Evolutionary conservation across 192 early-diverging fungal genomes (phyloP), one percentile per base, ranked within the genome.

Genomic region (Mortierella antarctica): DNA sequence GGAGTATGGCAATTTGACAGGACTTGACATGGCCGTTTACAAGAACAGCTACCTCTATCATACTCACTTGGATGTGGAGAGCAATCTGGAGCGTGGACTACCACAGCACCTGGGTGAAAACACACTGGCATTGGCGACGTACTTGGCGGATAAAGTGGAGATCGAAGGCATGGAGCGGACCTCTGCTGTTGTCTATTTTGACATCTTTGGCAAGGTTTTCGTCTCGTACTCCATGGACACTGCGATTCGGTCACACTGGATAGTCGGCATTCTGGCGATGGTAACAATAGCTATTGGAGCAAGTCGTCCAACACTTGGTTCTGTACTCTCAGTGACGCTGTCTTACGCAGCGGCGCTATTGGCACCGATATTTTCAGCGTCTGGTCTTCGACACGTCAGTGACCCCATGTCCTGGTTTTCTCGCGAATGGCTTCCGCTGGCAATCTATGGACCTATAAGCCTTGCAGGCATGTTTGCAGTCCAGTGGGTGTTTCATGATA

Each of bases 81-180:
- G 87, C 44, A 75, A 87, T 54, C 82, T 91, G 31, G 76, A 89
- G 42, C 67, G 70, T 31, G 93, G 93, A 9, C 70, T 91, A 5
- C 73, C 93, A 44, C 93, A 94, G 62, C 91, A 93, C 82, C 72
- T 93, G 50, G 93, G 93, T 0, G 89, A 93, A 45, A 94, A 94
- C 70, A 83, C 88, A 1, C 45, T 89, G 15, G 87, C 87, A 8
- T 73, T 94, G 18, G 58, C 83, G 0, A 63, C 82, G 6, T 85
- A 92, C 71, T 62, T 91, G 48, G 76, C 85, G 18, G 75, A 71
- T 40, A 82, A 90, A 40, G 77, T 85, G 6, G 82, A 88, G 31
- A 49, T 54, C 0, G 53, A 64, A 6, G 62, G 65, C 6, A 71
- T 92, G 63, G 83, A 89, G 49, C 54, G 64, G 12, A 79, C 87